These are phyloP conservation scores for Penicillium janthinellum DNA, from an alignment of 2,329 filamentous ascomycete genomes.

Conservation along the genomic window DNA sequence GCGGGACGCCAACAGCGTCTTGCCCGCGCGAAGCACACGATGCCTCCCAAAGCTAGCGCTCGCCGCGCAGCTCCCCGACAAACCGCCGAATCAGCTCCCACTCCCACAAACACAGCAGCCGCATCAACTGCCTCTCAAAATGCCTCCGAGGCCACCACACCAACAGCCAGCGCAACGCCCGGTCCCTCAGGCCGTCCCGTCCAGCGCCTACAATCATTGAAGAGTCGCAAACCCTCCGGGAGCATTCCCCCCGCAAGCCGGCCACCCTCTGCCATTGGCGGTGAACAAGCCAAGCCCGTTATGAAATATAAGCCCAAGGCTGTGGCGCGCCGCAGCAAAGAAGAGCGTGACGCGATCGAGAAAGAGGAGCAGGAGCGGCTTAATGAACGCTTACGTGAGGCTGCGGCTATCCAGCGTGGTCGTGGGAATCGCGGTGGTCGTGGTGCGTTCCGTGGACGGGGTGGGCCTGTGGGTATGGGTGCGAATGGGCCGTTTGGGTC, in stretches of 20 bases:
- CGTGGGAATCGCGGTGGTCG: conserved; percentile 36
- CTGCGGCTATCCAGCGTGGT: conserved; percentile 42
- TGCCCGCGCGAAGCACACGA: conserved; percentile 20
- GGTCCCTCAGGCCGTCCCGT: conserved; percentile 35
- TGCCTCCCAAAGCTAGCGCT: conserved; percentile 39
- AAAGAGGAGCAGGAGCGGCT: conserved; percentile 45
- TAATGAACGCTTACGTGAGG: conserved; percentile 43
- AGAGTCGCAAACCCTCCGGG: conserved; percentile 40
- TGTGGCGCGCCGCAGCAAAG: conserved; percentile 46
- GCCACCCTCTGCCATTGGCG: conserved; percentile 25
- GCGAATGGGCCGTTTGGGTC: conserved; percentile 33
- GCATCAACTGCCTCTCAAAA: conserved; percentile 18
- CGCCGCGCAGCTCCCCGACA: conserved; percentile 29
- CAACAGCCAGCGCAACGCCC: conserved; percentile 17
- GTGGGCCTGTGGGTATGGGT: conserved; percentile 29
- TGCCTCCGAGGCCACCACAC: conserved; percentile 12
- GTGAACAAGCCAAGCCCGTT: conserved; percentile 39
- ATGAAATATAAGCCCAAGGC: conserved; percentile 49
- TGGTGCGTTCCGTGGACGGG: conserved; percentile 35
- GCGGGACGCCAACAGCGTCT: conserved; percentile 20
- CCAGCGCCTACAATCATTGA: conserved; percentile 47
- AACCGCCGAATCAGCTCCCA: conserved; percentile 13
- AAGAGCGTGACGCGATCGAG: conserved; percentile 48
- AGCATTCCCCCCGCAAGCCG: conserved; percentile 37
- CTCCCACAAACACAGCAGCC: conserved; percentile 20